Percentiles rank a stretch among this genome's conserved stretches.
Evolutionary conservation across 2,329 filamentous ascomycete species (phyloP).

Genomic region (Exophiala xenobiotica): DNA sequence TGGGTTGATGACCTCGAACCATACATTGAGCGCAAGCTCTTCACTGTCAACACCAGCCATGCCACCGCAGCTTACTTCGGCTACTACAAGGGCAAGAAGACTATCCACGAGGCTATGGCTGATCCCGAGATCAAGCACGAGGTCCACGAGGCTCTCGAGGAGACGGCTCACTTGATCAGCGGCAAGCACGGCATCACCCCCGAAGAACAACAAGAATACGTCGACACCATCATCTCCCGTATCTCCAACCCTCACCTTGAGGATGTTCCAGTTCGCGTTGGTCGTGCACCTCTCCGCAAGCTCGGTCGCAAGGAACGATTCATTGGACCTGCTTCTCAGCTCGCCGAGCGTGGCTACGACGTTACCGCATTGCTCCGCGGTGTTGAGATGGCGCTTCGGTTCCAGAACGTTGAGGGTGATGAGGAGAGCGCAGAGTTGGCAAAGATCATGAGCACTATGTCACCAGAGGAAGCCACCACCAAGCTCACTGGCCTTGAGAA

Average conservation of each 20-base stretch:
- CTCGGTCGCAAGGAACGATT: conserved; percentile 93
- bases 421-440: conserved; percentile 85
- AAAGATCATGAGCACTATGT: conserved; percentile 74
- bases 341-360: conserved; percentile 76
- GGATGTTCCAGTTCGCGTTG: conserved; percentile 91
- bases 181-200: conserved; percentile 77
- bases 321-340: conserved; percentile 83
- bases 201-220: conserved; percentile 78
- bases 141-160: conserved; percentile 75
- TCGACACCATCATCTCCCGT: conserved; percentile 85
- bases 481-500: conserved; percentile 80
- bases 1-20: conserved; percentile 89
- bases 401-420: conserved; percentile 91
- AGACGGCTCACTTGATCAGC: conserved; percentile 84
- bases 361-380: conserved; percentile 74
- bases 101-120: conserved; percentile 82
- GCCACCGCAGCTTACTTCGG: conserved; percentile 96
- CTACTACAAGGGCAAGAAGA: conserved; percentile 79
- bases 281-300: conserved; percentile 91
- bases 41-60: conserved; percentile 98
- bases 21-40: conserved; percentile 99
- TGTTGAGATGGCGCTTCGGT: conserved; percentile 88
- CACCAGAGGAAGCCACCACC: conserved; percentile 70
- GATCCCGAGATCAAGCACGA: conserved; percentile 76
- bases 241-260: conserved; percentile 80